These are phyloP conservation scores for Diaporthe vexans DNA, from an alignment of 2,329 filamentous ascomycete genomes.

Conservation along the genomic window DNA sequence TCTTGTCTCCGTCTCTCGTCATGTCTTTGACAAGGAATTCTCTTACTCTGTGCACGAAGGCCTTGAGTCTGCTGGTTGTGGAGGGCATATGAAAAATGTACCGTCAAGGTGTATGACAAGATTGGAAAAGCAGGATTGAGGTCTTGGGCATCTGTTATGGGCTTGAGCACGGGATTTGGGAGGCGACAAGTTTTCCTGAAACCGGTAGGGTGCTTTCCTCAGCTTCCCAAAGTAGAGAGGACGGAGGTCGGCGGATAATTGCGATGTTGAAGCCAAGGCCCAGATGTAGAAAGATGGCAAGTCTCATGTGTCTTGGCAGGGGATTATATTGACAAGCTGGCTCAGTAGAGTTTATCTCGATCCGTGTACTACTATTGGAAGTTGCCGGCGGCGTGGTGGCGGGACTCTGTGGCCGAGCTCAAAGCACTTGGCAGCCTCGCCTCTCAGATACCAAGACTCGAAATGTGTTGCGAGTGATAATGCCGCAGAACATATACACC, in stretches of 20 bases:
- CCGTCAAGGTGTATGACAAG: conserved; percentile 2
- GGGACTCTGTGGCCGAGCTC: conserved; percentile 21
- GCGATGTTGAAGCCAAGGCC: conserved; percentile 25
- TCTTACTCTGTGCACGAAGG: conserved; percentile 13
- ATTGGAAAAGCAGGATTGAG: neutral
- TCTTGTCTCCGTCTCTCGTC: conserved; percentile 28
- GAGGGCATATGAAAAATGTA: conserved; percentile 22
- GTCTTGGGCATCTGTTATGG: conserved; percentile 28
- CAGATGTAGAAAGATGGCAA: conserved; percentile 11
- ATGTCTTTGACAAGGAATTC: conserved; percentile 21
- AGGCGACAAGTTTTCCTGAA: conserved; percentile 6
- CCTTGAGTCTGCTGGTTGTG: conserved; percentile 21
- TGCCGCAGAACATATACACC: conserved; percentile 1
- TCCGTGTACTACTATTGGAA: conserved; percentile 1
- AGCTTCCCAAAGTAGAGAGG: conserved; percentile 1
- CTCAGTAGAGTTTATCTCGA: conserved; percentile 27
- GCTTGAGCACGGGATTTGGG: conserved; percentile 7
- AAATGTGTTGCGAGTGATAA: conserved; percentile 17
- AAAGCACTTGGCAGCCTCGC: conserved; percentile 28
- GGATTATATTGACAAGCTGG: conserved; percentile 9
- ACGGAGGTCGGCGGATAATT: conserved; percentile 3
- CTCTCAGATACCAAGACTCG: conserved; percentile 27
- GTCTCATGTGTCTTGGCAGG: conserved; percentile 22
- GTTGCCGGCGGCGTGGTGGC: conserved; percentile 29
- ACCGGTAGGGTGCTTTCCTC: neutral